Evolutionary conservation across 257 asterid species (phyloP).

Genomic region (Nicotiana obtusifolia): DNA sequence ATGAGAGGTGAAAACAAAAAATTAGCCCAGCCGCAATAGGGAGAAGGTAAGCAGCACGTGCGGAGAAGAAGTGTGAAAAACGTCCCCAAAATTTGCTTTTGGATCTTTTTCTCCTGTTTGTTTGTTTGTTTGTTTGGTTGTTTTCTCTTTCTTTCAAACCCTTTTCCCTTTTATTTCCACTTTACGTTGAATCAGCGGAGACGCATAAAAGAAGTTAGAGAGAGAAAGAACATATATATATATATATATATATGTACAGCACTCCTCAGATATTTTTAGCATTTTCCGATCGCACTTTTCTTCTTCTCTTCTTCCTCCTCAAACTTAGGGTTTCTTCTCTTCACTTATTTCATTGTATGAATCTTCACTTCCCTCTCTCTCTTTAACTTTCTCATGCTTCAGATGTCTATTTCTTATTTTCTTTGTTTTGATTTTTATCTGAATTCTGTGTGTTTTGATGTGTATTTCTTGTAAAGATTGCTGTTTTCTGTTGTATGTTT

Average conservation of each 20-base stretch:
- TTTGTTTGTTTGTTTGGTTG: neutral
- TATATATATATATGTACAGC: no score
- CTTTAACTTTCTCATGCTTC: neutral
- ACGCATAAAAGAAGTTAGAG: conserved; percentile 5
- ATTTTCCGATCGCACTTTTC: conserved; percentile 1
- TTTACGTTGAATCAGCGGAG: conserved; percentile 18
- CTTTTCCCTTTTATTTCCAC: neutral
- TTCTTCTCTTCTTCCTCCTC: neutral
- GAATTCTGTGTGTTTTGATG: neutral
- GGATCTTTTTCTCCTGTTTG: neutral
- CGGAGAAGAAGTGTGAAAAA: neutral
- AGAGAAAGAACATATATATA: neutral
- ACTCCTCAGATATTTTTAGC: neutral
- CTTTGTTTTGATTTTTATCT: neutral
- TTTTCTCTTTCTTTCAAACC: neutral
- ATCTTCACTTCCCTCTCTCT: neutral
- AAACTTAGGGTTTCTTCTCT: conserved; percentile 14
- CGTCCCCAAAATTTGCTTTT: neutral
- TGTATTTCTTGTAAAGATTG: neutral
- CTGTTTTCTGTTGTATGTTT: neutral
- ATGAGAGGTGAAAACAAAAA: neutral
- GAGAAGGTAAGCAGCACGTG: neutral
- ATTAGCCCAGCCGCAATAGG: neutral
- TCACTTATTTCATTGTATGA: neutral
- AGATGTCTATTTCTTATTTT: neutral